Percentiles rank a stretch among this genome's conserved stretches.
These are phyloP conservation scores for Termitomyces sp. DNA, from an alignment of 768 basidiomycete genomes.

Conservation along the genomic window DNA sequence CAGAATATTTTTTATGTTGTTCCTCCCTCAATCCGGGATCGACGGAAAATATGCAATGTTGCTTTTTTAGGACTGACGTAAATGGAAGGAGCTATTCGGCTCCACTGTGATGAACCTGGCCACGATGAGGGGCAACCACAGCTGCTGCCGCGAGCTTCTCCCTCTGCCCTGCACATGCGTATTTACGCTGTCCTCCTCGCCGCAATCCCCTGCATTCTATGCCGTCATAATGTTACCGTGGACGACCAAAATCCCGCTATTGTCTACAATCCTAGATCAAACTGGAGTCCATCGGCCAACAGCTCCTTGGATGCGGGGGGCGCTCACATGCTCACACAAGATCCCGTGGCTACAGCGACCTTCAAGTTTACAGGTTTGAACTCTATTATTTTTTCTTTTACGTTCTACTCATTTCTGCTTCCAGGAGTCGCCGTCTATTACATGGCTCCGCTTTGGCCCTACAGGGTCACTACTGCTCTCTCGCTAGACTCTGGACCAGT, in stretches of 20 bases:
- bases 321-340: conserved; percentile 22
- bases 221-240: conserved; percentile 27
- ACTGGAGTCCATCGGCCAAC: conserved; percentile 27
- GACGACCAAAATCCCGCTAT: conserved; percentile 29
- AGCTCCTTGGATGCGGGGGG: conserved; percentile 30
- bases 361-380: conserved; percentile 38
- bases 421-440: conserved; percentile 41
- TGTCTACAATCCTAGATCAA: conserved; percentile 24
- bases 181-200: conserved; percentile 10
- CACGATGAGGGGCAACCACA: not conserved
- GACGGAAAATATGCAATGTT: not conserved
- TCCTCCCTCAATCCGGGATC: not conserved
- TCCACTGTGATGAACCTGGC: not conserved
- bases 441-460: conserved; percentile 43
- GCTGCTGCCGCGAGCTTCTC: not conserved
- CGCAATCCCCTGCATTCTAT: conserved; percentile 13
- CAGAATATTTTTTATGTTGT: too few relatives aligned
- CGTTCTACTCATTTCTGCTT: not conserved
- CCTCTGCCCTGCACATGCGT: conserved; percentile 14
- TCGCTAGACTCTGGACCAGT: conserved; percentile 32
- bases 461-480: conserved; percentile 35
- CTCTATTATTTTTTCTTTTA: not conserved
- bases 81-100: conserved; percentile 4
- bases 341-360: conserved; percentile 29
- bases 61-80: conserved; percentile 1